Base-by-base conservation (phyloP, 805 yeast species). In the Priceomyces haplophilus region DNA sequence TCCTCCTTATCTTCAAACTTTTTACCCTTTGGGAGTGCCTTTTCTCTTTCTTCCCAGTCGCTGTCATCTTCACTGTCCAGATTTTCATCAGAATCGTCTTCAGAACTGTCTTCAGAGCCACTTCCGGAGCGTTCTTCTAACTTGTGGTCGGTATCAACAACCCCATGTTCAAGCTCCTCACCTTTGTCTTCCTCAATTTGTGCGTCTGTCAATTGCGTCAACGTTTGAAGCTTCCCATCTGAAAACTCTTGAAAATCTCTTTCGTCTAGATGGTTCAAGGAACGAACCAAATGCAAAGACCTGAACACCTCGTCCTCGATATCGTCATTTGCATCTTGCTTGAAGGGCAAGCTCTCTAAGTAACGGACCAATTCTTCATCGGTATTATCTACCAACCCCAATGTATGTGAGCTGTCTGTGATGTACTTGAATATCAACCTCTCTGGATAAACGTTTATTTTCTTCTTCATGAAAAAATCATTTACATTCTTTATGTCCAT, bases 401-500 rank as follows among this genome's bases (percentile, higher is more conserved):
- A 64, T 25, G 53, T 52, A 31, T 66, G 65, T 42, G 67, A 66
- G 12, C 64, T 61, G 42, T 76, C 84, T 39, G 79, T 84, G 19
- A 89, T 80, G 57, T 85, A 88, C 56, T 80, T 81, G 67, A 91
- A 93, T 17, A 93, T 75, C 24, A 80, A 72, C 47, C 95, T 75
- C 62, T 93, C 98, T 3, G 95, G 79, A 53, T 85, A 85, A 12
- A 88, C 84, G 40, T 78, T 76, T 33, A 90, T 87, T 60, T 83
- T 81, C 54, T 76, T 77, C 47, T 82, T 74, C 45, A 75, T 73
- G 55, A 93, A 93, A 61, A 83, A 93, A 54, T 87, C 93, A 57
- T 91, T 93, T 18, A 91, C 87, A 58, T 93, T 93, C 62, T 91
- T 93, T 58, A 93, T 90, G 65, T 93, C 99, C 99, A 93, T 93